phyloP scores from a whole-genome alignment of 2,329 filamentous ascomycete species.

The Pezicula radicicola region DNA sequence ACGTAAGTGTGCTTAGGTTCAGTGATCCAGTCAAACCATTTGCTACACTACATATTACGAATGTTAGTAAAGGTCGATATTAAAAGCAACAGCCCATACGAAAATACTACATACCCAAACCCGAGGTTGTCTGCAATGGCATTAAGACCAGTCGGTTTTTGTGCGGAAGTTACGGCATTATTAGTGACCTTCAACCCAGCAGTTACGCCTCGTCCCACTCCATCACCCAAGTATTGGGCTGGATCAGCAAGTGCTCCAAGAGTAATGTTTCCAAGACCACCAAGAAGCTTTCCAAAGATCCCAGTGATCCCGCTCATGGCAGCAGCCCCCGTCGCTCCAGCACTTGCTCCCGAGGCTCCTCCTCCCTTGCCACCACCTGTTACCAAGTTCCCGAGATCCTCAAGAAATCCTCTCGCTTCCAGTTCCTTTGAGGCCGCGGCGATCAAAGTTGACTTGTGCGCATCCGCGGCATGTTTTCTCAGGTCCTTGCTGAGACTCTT shows the following conservation, averaged over 20 bases:
- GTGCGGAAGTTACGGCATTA: background rate
- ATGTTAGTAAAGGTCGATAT: background rate
- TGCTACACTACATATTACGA: background rate
- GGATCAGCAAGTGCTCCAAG: background rate
- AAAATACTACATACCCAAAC: background rate
- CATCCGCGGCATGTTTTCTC: background rate
- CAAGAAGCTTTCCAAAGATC: background rate
- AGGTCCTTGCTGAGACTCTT: background rate
- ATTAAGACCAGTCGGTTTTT: background rate
- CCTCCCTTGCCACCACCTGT: no score
- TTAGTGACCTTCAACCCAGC: background rate
- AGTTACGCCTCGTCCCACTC: background rate
- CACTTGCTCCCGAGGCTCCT: background rate
- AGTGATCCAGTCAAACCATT: background rate
- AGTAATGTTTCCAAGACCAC: background rate
- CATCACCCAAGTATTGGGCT: background rate
- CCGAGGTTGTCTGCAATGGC: background rate
- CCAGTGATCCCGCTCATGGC: background rate
- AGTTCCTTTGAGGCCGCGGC: background rate
- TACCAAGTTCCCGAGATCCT: background rate
- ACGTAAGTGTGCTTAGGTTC: background rate
- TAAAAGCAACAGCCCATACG: background rate
- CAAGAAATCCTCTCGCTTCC: background rate
- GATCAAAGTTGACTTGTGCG: background rate
- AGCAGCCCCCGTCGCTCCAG: background rate